Conservation (phyloP, 2,329 filamentous ascomycete species). For the Sporothrix brunneoviolacea region DNA sequence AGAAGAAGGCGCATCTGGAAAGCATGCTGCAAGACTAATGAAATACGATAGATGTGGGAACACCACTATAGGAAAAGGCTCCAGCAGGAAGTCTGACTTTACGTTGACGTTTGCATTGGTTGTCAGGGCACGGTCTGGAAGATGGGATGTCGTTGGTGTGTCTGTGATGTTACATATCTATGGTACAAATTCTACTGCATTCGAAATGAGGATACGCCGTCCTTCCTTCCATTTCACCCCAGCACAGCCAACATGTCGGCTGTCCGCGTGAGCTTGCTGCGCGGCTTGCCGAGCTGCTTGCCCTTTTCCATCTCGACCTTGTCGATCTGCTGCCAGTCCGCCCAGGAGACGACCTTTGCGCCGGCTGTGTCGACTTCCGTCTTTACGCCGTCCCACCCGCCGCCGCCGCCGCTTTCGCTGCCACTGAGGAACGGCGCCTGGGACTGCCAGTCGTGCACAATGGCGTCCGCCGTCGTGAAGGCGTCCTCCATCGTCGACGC, state of each 20-base stretch:
- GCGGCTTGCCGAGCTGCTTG: slow-evolving; percentile 60
- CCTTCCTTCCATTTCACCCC: too few species aligned
- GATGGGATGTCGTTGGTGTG: too few species aligned
- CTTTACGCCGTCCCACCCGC: slow-evolving; percentile 73
- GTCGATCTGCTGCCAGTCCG: slow-evolving; percentile 81
- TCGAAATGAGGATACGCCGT: too few species aligned
- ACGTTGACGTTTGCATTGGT: too few species aligned
- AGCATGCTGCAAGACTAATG: background rate
- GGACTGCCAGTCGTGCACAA: slow-evolving; percentile 67
- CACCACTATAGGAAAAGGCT: background rate
- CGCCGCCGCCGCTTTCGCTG: slow-evolving; percentile 11
- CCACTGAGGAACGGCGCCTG: slow-evolving; percentile 34
- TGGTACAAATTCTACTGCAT: background rate
- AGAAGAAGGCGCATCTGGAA: background rate
- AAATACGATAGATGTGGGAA: background rate
- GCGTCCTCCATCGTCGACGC: slow-evolving; percentile 94
- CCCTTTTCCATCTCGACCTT: slow-evolving; percentile 65
- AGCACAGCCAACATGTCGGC: slow-evolving; percentile 52
- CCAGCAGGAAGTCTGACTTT: too few species aligned
- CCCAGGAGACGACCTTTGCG: slow-evolving; percentile 66
- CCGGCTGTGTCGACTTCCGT: slow-evolving; percentile 43
- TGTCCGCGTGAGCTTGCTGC: slow-evolving; percentile 61
- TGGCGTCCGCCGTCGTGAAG: slow-evolving; percentile 78
- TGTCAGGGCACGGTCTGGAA: too few species aligned
- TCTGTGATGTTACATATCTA: too few species aligned